Evolutionary conservation across 495 filamentous ascomycete species (phyloP), one percentile per base, ranked within the genome.

Genomic region (Wilcoxina mikolae): DNA sequence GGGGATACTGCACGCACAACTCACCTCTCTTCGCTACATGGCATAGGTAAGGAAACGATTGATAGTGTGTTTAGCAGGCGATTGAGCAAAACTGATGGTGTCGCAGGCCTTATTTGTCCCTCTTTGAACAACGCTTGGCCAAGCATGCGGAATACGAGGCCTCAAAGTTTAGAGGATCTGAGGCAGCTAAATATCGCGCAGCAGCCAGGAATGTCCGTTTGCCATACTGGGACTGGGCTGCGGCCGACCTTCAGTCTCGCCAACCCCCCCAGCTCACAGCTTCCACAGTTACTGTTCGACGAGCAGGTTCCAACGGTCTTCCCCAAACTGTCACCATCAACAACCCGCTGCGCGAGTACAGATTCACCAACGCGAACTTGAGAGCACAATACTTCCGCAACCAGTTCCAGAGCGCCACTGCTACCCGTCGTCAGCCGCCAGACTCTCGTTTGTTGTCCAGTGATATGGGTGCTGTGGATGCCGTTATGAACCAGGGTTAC

Each of bases 11-110:
- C 57, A 69, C 72, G 15, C 83, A 86, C 67, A 68, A 70, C 12
- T 82, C 77, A 9, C 73, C 78, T 39, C 69, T 86, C 31, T 86
- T 85, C 60, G 74, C 76, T 35, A 74, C 80, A 20, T 87, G 83
- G 83, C 82, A 58, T 38, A 70, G 83, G 41, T 46, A 20, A 46
- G 43, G 22, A 46, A n/a, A 17, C 11, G n/a, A 11, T 18, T 20
- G 11, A 46, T 46, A 18, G 10, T 3, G n/a, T 5, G 43, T 11
- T 3, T 10, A 46, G 23, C 11, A 24, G 3, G 43, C 22, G 43
- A 17, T 24, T 46, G 43, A 35, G 15, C 15, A 17, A 7, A 20
- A 46, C 23, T 46, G 11, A 39, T 18, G 20, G 20, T 39, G 15
- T 46, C 7, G 2, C 23, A 46, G 46, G 22, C 77, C 82, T 15